Base-by-base conservation (phyloP, 2,329 filamentous ascomycete genomes). In the Falciphora oryzae region DNA sequence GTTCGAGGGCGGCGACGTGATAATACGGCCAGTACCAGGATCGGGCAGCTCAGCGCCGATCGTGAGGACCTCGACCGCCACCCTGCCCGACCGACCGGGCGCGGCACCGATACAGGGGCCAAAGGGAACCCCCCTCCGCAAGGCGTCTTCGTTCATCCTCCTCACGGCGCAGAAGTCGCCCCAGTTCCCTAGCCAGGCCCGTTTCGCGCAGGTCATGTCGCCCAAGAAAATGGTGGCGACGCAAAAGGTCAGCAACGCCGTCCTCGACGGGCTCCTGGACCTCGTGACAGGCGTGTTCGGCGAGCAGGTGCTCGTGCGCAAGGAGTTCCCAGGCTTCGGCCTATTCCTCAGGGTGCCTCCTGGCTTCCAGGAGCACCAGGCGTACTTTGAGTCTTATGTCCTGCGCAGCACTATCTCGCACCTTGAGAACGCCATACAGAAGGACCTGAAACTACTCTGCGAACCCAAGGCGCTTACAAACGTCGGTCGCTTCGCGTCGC, bases 361-460 rank as follows among this genome's bases (percentile, higher is more conserved):
- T 0, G 93, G 94, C 0, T 97, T 96, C 71, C 87, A 94, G 69
- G 95, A 98, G 73, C 93, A 98, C 70, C 93, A 97, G 71, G 92
- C 93, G 0, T 96, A 93, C 73, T 97, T 99, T 69, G 92, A 96
- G 73, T 96, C 95, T 0, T 97, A 93, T 72, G 80, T 98, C 3
- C 79, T 98, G 27, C 86, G 88, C 32, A 89, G 89, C 68, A 87
- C 91, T 0, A 84, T 97, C 59, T 83, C 87, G 3, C 86, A 90
- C 35, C 78, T 97, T 22, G 85, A 85, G 44, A 90, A 85, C 65
- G 82, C 86, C 28, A 82, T 98, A 11, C 86, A 91, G 66, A 77
- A 89, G 2, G 85, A 93, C 68, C 87, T 91, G 70, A 63, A 58
- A 25, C 78, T 89, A 0, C 81, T 98, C 1, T 85, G 86, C 65